Conservation (phyloP, 768 basidiomycete genomes). For the Leucocoprinus leucothites region DNA sequence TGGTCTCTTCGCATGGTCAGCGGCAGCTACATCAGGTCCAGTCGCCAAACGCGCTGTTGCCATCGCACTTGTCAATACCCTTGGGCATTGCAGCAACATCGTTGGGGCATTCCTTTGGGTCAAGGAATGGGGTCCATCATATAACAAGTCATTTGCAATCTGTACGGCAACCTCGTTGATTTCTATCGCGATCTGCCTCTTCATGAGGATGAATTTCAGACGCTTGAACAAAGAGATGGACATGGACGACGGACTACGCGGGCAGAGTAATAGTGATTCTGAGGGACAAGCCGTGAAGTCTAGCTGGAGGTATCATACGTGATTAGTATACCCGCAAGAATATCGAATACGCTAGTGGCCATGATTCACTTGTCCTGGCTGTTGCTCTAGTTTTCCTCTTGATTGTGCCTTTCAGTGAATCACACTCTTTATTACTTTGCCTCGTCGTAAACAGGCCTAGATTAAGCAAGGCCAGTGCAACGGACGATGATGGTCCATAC, state of each 20-base stretch:
- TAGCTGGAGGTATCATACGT: not conserved
- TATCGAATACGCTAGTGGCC: too few relatives aligned
- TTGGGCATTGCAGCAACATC: conserved; percentile 82
- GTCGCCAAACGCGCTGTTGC: conserved; percentile 85
- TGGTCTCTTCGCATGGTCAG: conserved; percentile 53
- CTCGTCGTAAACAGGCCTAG: too few relatives aligned
- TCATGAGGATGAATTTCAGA: conserved; percentile 42
- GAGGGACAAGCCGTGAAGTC: not conserved
- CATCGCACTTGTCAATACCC: conserved; percentile 76
- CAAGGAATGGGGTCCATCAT: conserved; percentile 63
- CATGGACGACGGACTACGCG: conserved; percentile 30
- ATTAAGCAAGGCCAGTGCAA: too few relatives aligned
- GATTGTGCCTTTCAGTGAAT: too few relatives aligned
- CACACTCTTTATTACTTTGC: too few relatives aligned
- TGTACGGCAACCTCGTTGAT: conserved; percentile 57
- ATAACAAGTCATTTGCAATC: conserved; percentile 35
- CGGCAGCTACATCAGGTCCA: conserved; percentile 48
- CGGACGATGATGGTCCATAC: too few relatives aligned
- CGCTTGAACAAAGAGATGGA: conserved; percentile 39
- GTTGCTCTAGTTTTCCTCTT: too few relatives aligned
- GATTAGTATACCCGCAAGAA: too few relatives aligned
- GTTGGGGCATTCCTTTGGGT: conserved; percentile 75
- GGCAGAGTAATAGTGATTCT: conserved; percentile 16
- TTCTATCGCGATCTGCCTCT: conserved; percentile 46
- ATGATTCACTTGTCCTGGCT: too few relatives aligned